Conservation (phyloP, 768 basidiomycete genomes). For the Tulasnella sp. region DNA sequence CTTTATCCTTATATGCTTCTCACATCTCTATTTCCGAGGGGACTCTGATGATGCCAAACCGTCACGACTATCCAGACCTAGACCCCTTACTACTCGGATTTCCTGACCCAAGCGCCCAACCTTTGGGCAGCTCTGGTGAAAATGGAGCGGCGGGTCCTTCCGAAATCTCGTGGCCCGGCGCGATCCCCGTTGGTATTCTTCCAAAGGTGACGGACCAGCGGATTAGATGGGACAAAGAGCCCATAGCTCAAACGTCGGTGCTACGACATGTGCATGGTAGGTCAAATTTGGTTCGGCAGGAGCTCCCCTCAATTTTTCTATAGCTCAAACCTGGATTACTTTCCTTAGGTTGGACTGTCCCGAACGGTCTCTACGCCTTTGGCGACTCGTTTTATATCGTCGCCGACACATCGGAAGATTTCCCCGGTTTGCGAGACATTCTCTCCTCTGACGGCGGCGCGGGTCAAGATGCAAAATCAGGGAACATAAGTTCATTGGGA, state of each 20-base stretch:
- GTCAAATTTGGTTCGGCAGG: neutral
- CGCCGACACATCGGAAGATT: constrained; percentile 59
- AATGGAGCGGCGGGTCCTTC: neutral
- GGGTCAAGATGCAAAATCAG: constrained; percentile 70
- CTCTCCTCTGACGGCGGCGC: constrained; percentile 60
- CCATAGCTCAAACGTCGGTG: neutral
- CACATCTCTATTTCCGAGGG: neutral
- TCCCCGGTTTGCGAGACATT: constrained; percentile 66
- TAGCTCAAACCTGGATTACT: neutral
- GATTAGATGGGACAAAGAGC: neutral
- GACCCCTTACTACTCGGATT: neutral
- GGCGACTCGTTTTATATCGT: constrained; percentile 35
- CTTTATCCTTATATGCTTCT: neutral
- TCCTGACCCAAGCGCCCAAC: neutral
- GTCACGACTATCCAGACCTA: neutral
- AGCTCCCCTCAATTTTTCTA: neutral
- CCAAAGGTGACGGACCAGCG: constrained; percentile 2
- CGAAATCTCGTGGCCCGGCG: neutral
- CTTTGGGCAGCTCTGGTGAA: neutral
- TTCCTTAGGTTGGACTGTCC: neutral
- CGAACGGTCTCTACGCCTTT: neutral
- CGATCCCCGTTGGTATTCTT: neutral
- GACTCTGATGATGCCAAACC: neutral
- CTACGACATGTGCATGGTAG: neutral
- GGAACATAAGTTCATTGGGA: constrained; percentile 72